Evolutionary conservation across 2,329 filamentous ascomycete species (phyloP), one percentile per base, ranked within the genome.

Genomic region (Macrophomina tecta): DNA sequence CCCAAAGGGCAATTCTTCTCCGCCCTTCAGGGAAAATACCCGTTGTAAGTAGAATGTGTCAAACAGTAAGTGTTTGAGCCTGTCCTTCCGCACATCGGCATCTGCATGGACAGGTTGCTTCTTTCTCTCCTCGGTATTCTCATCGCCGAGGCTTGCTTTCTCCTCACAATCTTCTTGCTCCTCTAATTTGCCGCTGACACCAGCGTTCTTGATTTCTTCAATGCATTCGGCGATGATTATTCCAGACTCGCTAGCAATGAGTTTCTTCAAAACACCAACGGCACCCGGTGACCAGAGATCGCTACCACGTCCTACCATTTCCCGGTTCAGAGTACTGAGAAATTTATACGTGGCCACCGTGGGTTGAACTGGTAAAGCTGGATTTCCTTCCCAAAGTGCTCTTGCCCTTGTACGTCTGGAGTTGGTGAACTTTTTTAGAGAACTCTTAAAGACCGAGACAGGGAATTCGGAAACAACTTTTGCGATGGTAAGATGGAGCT

Each of bases 231-330:
- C 65, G 89, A 70, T 64, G 81, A 76, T 68, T 48, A 38, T 67
- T 34, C 38, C 78, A 1, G 94, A 75, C 58, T 84, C 79, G 49
- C 78, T 77, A 5, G 81, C 76, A 5, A 93, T 73, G 53, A 82
- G 76, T n/a, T 73, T 74, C 78, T 93, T 95, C 69, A 97, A 73
- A 0, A 82, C 81, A 0, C 72, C 72, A 1, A 94, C 86, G 0
- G 91, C 91, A 2, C 83, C 82, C 2, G 87, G 84, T 64, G 90
- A 93, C 94, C 94, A 98, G 2, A 97, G 78, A 75, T 97, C 94
- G 53, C 86, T 82, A 0, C 94, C 94, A 3, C 86, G 82, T 12
- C 84, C 81, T 3, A 85, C 85, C 92, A 97, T 96, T 5, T 84
- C 82, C 55, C 81, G 80, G 4, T 87, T 86, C 34, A 97, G 74